A percentile compares a stretch with the other conserved stretches of the same genome.
These are phyloP conservation scores for Chaetothyriales sp. DNA, from an alignment of 2,329 filamentous ascomycete species.

Conservation along the genomic window DNA sequence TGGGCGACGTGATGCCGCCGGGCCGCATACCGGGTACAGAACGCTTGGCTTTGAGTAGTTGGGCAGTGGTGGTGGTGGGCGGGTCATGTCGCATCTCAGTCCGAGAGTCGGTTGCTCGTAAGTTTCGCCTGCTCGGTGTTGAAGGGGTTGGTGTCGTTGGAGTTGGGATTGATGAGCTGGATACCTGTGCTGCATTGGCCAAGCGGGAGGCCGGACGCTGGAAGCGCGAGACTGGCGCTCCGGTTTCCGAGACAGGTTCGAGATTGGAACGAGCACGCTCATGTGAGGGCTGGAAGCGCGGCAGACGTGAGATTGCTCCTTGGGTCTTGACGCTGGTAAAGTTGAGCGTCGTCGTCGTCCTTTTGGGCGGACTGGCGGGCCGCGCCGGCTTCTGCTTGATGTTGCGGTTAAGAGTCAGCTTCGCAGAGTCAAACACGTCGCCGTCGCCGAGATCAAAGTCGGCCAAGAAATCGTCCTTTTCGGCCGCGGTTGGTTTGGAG, in stretches of 20 bases:
- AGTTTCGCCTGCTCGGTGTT: constrained; percentile 46
- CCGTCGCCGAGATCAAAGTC: constrained; percentile 77
- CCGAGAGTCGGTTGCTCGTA: constrained; percentile 30
- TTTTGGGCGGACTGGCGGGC: constrained; percentile 45
- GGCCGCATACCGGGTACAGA: constrained; percentile 43
- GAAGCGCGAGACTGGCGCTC: constrained; percentile 50
- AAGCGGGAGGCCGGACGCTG: constrained; percentile 53
- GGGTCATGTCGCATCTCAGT: constrained; percentile 29
- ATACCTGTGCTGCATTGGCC: constrained; percentile 55
- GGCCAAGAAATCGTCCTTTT: constrained; percentile 62
- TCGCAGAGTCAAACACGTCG: constrained; percentile 64
- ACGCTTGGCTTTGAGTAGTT: constrained; percentile 43
- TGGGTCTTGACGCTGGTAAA: constrained; percentile 65
- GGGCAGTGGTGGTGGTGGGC: constrained; percentile 35
- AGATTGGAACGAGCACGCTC: constrained; percentile 60
- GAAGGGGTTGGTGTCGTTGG: constrained; percentile 44
- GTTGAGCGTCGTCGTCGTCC: constrained; percentile 67
- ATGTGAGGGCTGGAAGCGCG: constrained; percentile 44
- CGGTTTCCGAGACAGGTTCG: constrained; percentile 86
- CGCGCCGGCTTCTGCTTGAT: constrained; percentile 67
- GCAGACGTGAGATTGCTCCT: constrained; percentile 52
- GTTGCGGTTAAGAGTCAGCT: constrained; percentile 77
- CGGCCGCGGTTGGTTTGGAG: constrained; percentile 18
- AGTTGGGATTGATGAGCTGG: constrained; percentile 43
- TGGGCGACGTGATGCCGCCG: constrained; percentile 23